These are phyloP conservation scores for Ensete glaucum DNA, from an alignment of 176 grass and related monocot genomes.

Conservation along the genomic window DNA sequence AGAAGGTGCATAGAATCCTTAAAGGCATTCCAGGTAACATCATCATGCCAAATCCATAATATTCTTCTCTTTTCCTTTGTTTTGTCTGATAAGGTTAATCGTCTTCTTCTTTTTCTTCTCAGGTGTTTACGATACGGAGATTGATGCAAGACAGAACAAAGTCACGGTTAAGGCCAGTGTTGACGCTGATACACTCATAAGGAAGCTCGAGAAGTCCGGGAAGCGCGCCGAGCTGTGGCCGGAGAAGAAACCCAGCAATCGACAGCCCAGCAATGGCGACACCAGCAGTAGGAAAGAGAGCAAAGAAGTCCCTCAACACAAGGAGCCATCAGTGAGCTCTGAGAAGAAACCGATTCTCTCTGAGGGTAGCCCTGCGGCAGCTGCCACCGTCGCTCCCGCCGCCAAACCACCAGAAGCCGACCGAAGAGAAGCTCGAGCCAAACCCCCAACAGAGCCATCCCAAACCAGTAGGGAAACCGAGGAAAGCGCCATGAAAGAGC, in stretches of 20 bases:
- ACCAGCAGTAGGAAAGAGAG: not conserved
- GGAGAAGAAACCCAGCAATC: constrained; percentile 16
- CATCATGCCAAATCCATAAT: not conserved
- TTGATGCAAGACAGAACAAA: constrained; percentile 52
- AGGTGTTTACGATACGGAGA: constrained; percentile 44
- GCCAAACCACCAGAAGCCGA: not conserved
- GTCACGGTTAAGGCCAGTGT: constrained; percentile 34
- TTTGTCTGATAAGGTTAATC: not conserved
- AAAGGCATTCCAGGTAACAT: not conserved
- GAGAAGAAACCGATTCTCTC: not conserved
- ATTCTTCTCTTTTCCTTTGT: not conserved
- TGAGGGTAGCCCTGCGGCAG: too few species aligned
- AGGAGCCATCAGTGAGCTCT: constrained; percentile 9
- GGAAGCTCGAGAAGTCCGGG: constrained; percentile 46
- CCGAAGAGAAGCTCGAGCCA: constrained; percentile 14
- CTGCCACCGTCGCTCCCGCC: not conserved
- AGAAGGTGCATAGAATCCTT: constrained; percentile 9
- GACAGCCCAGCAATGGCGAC: constrained; percentile 4
- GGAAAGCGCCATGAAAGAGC: constrained; percentile 3
- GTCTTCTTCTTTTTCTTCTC: not conserved
- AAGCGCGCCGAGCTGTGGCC: constrained; percentile 45
- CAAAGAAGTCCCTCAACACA: not conserved
- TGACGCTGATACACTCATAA: constrained; percentile 35
- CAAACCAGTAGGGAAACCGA: constrained; percentile 7
- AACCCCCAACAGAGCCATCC: not conserved